Evolutionary conservation across 2,329 filamentous ascomycete species (phyloP).

Genomic region (Elsinoe arachidis): DNA sequence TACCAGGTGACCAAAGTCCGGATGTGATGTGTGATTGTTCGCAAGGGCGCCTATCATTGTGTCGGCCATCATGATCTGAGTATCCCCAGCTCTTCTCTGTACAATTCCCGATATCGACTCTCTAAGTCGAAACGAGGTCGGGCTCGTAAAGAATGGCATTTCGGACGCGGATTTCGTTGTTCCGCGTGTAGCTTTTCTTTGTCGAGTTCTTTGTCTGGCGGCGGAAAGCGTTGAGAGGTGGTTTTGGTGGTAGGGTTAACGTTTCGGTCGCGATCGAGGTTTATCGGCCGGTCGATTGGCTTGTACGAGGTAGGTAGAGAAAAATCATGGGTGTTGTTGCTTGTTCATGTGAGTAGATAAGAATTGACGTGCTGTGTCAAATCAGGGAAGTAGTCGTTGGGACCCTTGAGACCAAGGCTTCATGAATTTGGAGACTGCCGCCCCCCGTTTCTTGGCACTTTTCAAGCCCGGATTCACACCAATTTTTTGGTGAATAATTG

Average conservation of each 20-base stretch:
- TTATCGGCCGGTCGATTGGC: background rate
- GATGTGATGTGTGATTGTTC: conserved; percentile 41
- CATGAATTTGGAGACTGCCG: too few relatives aligned
- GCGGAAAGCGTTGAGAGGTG: conserved; percentile 1
- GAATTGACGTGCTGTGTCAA: background rate
- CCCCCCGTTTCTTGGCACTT: too few relatives aligned
- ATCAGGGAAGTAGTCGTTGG: background rate
- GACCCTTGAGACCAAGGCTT: background rate
- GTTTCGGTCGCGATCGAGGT: background rate
- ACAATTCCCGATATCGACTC: conserved; percentile 9
- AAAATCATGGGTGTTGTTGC: background rate
- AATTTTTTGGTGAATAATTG: too few relatives aligned
- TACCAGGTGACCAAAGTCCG: conserved; percentile 59
- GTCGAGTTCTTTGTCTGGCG: background rate
- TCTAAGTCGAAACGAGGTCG: conserved; percentile 37
- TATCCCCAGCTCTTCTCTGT: background rate
- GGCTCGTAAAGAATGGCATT: conserved; percentile 40
- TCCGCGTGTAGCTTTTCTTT: background rate
- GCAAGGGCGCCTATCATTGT: background rate
- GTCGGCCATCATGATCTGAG: conserved; percentile 9
- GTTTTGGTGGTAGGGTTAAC: background rate
- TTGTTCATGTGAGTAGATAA: background rate
- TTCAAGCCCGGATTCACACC: too few relatives aligned
- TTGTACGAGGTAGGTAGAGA: background rate
- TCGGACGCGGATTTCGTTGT: conserved; percentile 3